Percentiles rank a stretch among this genome's conserved stretches.
These are phyloP conservation scores for Penicillium sp. DNA, from an alignment of 2,329 filamentous ascomycete genomes.

Conservation along the genomic window DNA sequence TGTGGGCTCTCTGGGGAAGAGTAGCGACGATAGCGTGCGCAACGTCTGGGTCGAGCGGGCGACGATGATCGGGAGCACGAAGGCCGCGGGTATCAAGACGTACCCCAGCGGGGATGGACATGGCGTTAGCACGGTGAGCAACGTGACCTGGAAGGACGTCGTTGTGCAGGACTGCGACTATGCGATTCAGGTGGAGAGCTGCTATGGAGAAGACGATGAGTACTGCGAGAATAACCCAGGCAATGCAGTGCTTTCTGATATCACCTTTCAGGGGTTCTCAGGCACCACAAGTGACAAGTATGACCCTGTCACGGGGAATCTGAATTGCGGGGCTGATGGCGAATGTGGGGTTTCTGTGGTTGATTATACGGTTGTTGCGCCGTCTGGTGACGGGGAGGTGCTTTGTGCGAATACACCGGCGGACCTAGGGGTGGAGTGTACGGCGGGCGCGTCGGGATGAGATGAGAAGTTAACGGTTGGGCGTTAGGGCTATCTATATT, in stretches of 20 bases:
- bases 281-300: constrained; percentile 47
- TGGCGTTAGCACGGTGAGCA: constrained; percentile 45
- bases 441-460: constrained; percentile 40
- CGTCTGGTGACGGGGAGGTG: constrained; percentile 38
- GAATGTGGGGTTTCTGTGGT: constrained; percentile 46
- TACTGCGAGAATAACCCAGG: constrained; percentile 45
- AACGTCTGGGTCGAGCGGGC: constrained; percentile 50
- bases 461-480: not conserved
- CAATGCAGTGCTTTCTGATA: constrained; percentile 38
- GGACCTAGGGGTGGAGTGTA: constrained; percentile 38
- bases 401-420: constrained; percentile 42
- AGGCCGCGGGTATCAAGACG: constrained; percentile 54
- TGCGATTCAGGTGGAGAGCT: constrained; percentile 52
- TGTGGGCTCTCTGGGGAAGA: constrained; percentile 53
- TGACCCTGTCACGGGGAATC: constrained; percentile 39
- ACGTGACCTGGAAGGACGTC: constrained; percentile 50
- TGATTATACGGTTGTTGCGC: constrained; percentile 40
- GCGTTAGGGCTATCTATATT: too few relatives aligned
- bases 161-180: constrained; percentile 47
- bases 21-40: constrained; percentile 46
- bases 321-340: constrained; percentile 45
- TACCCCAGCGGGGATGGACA: constrained; percentile 47
- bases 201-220: constrained; percentile 42
- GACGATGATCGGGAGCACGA: constrained; percentile 48
- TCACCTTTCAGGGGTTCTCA: constrained; percentile 44